Conservation (phyloP, 2,329 filamentous ascomycete species). For the Clarireedia homoeocarpa region DNA sequence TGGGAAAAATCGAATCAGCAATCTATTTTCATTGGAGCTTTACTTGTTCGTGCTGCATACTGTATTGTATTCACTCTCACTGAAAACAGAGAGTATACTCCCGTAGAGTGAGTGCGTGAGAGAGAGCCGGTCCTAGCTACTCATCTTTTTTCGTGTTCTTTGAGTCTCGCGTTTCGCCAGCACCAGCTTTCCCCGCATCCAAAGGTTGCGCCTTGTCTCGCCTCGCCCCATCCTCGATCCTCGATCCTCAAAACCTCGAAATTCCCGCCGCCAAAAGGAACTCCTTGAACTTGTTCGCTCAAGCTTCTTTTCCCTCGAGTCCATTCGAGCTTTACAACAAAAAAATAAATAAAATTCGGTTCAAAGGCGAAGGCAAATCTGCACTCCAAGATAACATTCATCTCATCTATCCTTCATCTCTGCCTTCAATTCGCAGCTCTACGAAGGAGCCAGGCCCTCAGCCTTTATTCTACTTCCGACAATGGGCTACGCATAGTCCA, state of each 20-base stretch:
- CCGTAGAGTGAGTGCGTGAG: neutral
- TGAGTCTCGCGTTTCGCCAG: constrained; percentile 6
- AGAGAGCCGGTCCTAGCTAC: neutral
- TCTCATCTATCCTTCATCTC: neutral
- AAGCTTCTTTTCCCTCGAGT: neutral
- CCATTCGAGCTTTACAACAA: too few species aligned
- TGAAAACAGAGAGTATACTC: neutral
- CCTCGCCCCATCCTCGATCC: constrained; percentile 6
- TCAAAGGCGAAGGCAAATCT: neutral
- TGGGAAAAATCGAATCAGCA: too few species aligned
- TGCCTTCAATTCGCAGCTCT: neutral
- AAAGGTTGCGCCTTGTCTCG: constrained; percentile 6
- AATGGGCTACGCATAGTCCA: constrained; percentile 28
- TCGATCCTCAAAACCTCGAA: neutral
- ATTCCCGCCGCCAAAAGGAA: neutral
- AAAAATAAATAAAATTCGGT: too few species aligned
- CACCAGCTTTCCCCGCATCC: constrained; percentile 10
- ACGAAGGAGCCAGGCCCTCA: constrained; percentile 12
- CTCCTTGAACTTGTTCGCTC: neutral
- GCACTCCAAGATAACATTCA: neutral
- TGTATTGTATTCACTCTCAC: too few species aligned
- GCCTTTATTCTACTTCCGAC: constrained; percentile 16
- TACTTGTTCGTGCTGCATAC: neutral
- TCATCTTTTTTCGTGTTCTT: neutral
- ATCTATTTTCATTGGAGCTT: constrained; percentile 2